phyloP scores from a whole-genome alignment of 805 yeast genomes.

The Starmerella asiatica region DNA sequence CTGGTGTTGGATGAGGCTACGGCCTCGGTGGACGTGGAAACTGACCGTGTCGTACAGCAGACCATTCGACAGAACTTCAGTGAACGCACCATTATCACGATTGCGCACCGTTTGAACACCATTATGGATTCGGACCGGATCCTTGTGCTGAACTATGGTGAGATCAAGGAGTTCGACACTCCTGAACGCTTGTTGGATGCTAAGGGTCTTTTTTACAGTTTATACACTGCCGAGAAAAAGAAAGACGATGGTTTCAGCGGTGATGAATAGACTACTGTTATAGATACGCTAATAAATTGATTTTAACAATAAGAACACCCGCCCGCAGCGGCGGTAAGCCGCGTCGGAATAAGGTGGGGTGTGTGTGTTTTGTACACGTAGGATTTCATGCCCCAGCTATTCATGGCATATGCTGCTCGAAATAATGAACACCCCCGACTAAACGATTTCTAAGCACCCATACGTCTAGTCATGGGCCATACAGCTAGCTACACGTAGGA shows the following conservation, averaged over 20 bases:
- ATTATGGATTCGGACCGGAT: slow-evolving; percentile 67
- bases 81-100: slow-evolving; percentile 62
- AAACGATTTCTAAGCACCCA: too few relatives aligned
- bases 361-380: too few relatives aligned
- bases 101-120: slow-evolving; percentile 74
- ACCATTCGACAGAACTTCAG: slow-evolving; percentile 56
- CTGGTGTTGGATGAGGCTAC: slow-evolving; percentile 69
- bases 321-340: too few relatives aligned
- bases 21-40: slow-evolving; percentile 70
- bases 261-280: background rate
- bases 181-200: slow-evolving; percentile 29
- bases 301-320: too few relatives aligned
- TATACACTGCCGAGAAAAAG: slow-evolving; percentile 13
- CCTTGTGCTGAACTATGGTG: slow-evolving; percentile 56
- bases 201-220: slow-evolving; percentile 18
- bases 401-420: too few relatives aligned
- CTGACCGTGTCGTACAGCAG: slow-evolving; percentile 61
- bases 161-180: slow-evolving; percentile 55
- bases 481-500: too few relatives aligned
- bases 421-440: too few relatives aligned
- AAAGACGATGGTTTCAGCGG: slow-evolving; percentile 2
- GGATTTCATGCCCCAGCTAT: too few relatives aligned
- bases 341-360: too few relatives aligned
- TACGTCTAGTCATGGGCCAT: too few relatives aligned
- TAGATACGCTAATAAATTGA: too few relatives aligned